Evolutionary conservation across 805 yeast species (phyloP).

Genomic region (Spencermartinsiella europaea): DNA sequence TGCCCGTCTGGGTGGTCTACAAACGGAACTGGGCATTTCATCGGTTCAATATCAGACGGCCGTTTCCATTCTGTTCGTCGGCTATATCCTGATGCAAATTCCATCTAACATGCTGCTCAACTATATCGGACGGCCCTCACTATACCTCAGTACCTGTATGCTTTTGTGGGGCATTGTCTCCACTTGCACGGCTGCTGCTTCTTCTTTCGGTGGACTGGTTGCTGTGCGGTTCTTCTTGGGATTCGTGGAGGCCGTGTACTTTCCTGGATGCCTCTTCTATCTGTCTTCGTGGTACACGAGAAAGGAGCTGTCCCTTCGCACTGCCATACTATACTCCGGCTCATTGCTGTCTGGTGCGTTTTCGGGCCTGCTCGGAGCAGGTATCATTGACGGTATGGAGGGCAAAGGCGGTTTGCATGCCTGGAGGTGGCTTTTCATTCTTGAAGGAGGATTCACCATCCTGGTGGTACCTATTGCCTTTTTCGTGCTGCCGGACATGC

Average conservation of each 20-base stretch:
- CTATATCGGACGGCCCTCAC: slow-evolving; percentile 18
- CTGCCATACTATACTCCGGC: slow-evolving; percentile 37
- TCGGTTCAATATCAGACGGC: slow-evolving; percentile 40
- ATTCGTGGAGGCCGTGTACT: slow-evolving; percentile 36
- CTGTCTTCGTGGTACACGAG: slow-evolving; percentile 36
- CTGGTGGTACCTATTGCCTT: slow-evolving; percentile 31
- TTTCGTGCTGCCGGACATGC: slow-evolving; percentile 45
- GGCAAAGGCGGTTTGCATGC: slow-evolving; percentile 35
- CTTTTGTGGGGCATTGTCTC: slow-evolving; percentile 33
- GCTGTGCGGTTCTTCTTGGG: slow-evolving; percentile 34
- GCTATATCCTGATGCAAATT: slow-evolving; percentile 18
- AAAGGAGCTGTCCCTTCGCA: slow-evolving; percentile 38
- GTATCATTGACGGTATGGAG: slow-evolving; percentile 38
- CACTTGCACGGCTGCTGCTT: slow-evolving; percentile 27
- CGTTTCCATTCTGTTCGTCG: slow-evolving; percentile 38
- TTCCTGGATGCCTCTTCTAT: slow-evolving; percentile 35
- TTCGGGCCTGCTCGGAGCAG: slow-evolving; percentile 46
- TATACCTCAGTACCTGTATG: slow-evolving; percentile 15
- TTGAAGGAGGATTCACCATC: slow-evolving; percentile 40
- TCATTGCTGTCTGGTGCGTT: slow-evolving; percentile 48
- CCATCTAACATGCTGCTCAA: slow-evolving; percentile 22
- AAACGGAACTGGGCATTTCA: slow-evolving; percentile 35
- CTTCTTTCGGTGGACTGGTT: slow-evolving; percentile 36
- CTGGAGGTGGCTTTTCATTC: slow-evolving; percentile 49
- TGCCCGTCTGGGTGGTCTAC: slow-evolving; percentile 42